phyloP scores from a whole-genome alignment of 345 rosid species.

The Ailanthus altissimus region DNA sequence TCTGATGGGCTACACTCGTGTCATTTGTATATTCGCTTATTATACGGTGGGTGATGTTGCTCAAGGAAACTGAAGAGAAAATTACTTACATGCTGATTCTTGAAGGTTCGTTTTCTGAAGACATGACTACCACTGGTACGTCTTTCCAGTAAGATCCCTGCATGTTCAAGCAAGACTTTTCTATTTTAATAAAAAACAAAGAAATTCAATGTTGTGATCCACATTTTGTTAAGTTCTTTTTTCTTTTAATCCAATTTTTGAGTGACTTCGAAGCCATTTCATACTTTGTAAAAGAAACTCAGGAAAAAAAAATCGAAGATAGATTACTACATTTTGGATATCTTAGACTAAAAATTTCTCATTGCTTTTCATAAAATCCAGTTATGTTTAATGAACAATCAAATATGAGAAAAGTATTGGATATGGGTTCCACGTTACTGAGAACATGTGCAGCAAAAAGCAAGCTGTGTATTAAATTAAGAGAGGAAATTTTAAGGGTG shows the following conservation, averaged over 20 bases:
- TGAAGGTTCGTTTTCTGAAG: conserved; percentile 84
- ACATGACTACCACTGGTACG: conserved; percentile 86
- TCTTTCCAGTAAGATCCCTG: conserved; percentile 70
- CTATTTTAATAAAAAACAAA: not conserved
- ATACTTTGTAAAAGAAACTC: not conserved
- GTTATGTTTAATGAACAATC: too few relatives aligned
- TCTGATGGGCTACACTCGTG: too few relatives aligned
- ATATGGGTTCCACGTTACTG: not conserved
- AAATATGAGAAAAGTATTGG: not conserved
- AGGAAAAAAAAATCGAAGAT: too few relatives aligned
- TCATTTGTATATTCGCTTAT: too few relatives aligned
- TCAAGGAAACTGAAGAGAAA: too few relatives aligned
- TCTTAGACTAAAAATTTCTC: too few relatives aligned
- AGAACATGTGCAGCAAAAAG: not conserved
- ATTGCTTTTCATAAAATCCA: too few relatives aligned
- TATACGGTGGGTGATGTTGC: too few relatives aligned
- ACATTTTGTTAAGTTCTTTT: too few relatives aligned
- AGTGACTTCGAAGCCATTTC: not conserved
- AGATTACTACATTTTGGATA: too few relatives aligned
- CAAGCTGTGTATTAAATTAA: not conserved
- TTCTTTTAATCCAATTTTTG: not conserved
- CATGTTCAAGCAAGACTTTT: not conserved
- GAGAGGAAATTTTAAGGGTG: too few relatives aligned
- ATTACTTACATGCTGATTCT: conserved; percentile 53
- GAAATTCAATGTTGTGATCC: not conserved